phyloP scores from a whole-genome alignment of 192 early-diverging fungal species.

The Pilobolus umbonatus region DNA sequence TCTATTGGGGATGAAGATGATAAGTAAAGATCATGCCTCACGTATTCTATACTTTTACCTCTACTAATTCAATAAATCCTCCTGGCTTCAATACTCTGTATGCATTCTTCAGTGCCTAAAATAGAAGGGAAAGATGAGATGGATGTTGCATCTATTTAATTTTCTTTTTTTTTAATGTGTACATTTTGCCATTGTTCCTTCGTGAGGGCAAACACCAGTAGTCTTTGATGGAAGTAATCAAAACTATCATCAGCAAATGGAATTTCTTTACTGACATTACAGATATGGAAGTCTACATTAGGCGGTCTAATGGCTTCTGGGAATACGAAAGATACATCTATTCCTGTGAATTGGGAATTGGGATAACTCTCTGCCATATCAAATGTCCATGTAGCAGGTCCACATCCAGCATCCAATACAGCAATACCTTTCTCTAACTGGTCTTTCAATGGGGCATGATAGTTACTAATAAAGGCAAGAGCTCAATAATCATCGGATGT shows the following conservation, averaged over 20 bases:
- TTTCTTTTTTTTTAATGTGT: too few relatives aligned
- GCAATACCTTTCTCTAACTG: conserved; percentile 19
- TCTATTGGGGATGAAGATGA: too few relatives aligned
- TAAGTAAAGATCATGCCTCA: too few relatives aligned
- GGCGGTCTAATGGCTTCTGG: conserved; percentile 25
- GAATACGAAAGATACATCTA: conserved; percentile 31
- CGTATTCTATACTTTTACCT: too few relatives aligned
- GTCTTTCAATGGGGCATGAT: conserved; percentile 18
- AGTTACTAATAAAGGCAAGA: too few relatives aligned
- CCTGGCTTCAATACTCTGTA: conserved; percentile 31
- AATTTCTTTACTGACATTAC: conserved; percentile 24
- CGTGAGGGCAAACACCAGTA: conserved; percentile 17
- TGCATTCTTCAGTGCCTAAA: conserved; percentile 10
- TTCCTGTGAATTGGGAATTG: conserved; percentile 18
- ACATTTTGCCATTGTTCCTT: conserved; percentile 25
- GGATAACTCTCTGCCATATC: conserved; percentile 26
- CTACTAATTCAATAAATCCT: conserved; percentile 22
- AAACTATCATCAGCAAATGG: conserved; percentile 29
- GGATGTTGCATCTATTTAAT: too few relatives aligned
- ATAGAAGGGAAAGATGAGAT: too few relatives aligned
- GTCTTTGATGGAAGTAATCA: conserved; percentile 24
- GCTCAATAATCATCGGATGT: neutral
- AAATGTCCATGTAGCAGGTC: conserved; percentile 35
- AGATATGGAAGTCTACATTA: conserved; percentile 21
- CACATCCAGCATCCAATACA: conserved; percentile 31